Percentiles rank a stretch among this genome's conserved stretches.
Conservation (phyloP, 2,329 filamentous ascomycete species). For the Pseudogymnoascus sp. region DNA sequence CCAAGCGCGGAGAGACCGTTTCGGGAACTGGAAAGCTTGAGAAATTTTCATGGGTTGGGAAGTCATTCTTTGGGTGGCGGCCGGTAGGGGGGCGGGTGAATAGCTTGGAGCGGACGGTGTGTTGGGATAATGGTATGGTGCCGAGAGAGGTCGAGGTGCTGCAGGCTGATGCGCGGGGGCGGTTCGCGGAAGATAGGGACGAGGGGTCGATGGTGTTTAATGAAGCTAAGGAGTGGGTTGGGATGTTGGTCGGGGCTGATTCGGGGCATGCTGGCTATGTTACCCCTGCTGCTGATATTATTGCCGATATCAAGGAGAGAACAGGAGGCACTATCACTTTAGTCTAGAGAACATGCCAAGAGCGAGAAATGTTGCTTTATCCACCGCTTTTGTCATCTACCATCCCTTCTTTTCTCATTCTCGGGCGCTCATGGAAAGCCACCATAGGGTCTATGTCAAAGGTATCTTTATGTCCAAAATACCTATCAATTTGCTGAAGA, state of each 20-base stretch:
- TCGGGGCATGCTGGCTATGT: neutral
- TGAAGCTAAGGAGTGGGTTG: neutral
- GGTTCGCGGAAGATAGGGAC: neutral
- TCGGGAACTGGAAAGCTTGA: neutral
- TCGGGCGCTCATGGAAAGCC: neutral
- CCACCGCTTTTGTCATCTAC: neutral
- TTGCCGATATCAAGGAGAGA: neutral
- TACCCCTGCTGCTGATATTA: neutral
- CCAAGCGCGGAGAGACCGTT: no score
- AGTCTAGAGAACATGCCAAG: neutral
- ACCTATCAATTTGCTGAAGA: neutral
- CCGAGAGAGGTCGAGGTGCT: neutral
- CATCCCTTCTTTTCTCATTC: neutral
- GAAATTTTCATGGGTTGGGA: neutral
- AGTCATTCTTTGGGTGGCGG: no score
- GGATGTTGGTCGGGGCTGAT: neutral
- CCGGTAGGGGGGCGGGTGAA: neutral
- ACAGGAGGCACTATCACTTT: neutral
- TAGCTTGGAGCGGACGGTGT: neutral
- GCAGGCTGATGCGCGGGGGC: no score
- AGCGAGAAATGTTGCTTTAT: neutral
- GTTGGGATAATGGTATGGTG: neutral
- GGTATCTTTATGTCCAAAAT: neutral
- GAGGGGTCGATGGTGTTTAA: slow-evolving; percentile 2
- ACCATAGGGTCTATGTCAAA: neutral